Percentiles rank a stretch among this genome's conserved stretches.
Evolutionary conservation across 176 grass and related monocot species (phyloP).

Genomic region (Poa pratensis): DNA sequence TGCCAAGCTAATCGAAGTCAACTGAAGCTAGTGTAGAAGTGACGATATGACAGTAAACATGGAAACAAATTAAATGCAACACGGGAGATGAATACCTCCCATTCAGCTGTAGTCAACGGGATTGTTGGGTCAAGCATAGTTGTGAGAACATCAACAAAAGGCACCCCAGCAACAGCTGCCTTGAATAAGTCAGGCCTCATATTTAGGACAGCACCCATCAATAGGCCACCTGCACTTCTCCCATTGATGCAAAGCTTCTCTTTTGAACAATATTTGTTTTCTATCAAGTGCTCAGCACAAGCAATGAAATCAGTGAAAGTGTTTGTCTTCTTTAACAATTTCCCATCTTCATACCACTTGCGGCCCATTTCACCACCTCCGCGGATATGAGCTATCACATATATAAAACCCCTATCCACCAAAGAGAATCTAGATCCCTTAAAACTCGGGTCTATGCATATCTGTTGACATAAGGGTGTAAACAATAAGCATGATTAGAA

Average conservation of each 20-base stretch:
- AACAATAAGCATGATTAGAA: neutral
- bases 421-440: conserved; percentile 70
- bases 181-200: conserved; percentile 93
- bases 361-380: conserved; percentile 97
- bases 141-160: conserved; percentile 91
- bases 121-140: conserved; percentile 95
- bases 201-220: conserved; percentile 80
- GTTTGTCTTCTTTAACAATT: conserved; percentile 80
- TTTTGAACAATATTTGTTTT: conserved; percentile 76
- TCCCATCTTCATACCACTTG: conserved; percentile 90
- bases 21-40: neutral
- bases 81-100: conserved; percentile 62
- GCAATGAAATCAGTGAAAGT: conserved; percentile 95
- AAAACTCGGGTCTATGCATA: conserved; percentile 82
- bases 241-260: conserved; percentile 90
- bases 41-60: neutral
- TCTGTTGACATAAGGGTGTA: conserved; percentile 40
- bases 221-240: conserved; percentile 84
- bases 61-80: neutral
- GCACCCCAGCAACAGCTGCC: conserved; percentile 74
- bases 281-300: conserved; percentile 83
- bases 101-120: conserved; percentile 82
- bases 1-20: neutral
- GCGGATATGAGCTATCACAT: conserved; percentile 88
- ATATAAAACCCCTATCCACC: conserved; percentile 85